Base-by-base conservation (phyloP, 1,139 yeast genomes). In the Yamadazyma atlantica region DNA sequence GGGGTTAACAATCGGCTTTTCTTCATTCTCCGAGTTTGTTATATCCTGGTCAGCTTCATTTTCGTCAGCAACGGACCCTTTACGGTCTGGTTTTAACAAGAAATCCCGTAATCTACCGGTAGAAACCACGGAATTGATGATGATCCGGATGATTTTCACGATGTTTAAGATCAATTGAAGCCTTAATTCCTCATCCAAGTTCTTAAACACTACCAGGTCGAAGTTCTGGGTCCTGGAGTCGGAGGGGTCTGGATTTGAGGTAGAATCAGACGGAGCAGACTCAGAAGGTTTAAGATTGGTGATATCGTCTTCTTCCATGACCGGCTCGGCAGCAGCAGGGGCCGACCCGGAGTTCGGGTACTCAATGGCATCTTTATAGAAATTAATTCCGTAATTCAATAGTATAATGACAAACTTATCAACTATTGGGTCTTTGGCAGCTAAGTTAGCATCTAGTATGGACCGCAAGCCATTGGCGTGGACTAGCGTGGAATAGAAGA, bases 281-380 rank as follows among this genome's bases (percentile, higher is more conserved):
- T 26, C 29, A 13, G 33, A 25, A 25, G 22, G 22, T 29, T 29
- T 32, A 15, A 47, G 47, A 5, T 54, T 53, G 18, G 68, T 63
- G 23, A 64, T 58, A 42, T 63, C 69, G 18, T 58, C 67, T 26
- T 63, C 64, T 28, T 58, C 29, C 10, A 13, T n/a, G n/a, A n/a
- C n/a, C n/a, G n/a, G n/a, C n/a, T n/a, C n/a, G n/a, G n/a, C n/a
- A n/a, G 5, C 26, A 23, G 26, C n/a, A 11, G 7, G 22, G 10
- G 22, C 24, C 19, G 26, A 25, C 30, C 11, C 33, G 29, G 14
- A n/a, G n/a, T n/a, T n/a, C n/a, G 47, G 43, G 23, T 34, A 51
- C 21, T 42, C 43, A 30, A 43, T 43, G 9, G 53, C 51, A 31
- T 51, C 51, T 8, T 39, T 41, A 29, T 46, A 42, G 2, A 62